Base-by-base conservation (phyloP, 129 eudicot genomes). In the Kitagawia praeruptora region DNA sequence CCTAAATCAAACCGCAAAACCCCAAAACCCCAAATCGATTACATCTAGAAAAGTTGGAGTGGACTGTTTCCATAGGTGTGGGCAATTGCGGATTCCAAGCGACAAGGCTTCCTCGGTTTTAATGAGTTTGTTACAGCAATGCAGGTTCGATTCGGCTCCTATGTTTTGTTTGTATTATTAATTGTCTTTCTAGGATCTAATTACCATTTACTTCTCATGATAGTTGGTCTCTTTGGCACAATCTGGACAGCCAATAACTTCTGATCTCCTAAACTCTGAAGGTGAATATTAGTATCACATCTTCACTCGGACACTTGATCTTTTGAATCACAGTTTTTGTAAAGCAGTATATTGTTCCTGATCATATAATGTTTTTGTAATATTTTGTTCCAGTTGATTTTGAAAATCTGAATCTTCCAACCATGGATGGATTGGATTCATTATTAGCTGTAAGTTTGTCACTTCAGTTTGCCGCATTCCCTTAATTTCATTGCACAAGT, bases 51-150 rank as follows among this genome's bases (percentile, higher is more conserved):
- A n/a, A n/a, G n/a, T n/a, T n/a, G n/a, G n/a, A n/a, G n/a, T n/a
- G n/a, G n/a, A n/a, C 28, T 47, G 44, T 69, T 63, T 19, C 74
- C 28, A 64, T 28, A 93, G 98, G 97, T 93, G 53, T 93, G 98
- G 98, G 98, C 93, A 34, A 87, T 93, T 73, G 96, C 97, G 45
- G 98, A 93, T 87, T 82, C 97, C 44, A 91, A 89, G 86, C 64
- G 98, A 85, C 93, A 89, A 86, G 98, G 98, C 38, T 91, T 79
- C 86, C 92, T 93, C 78, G 96, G 87, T 74, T 89, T 89, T 80
- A 88, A 82, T 72, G 97, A 93, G 87, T 93, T 93, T 41, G 77
- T 89, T 80, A 86, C 93, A 45, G 93, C 98, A 82, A 91, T 93
- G 96, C 98, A 91, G 97, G 98, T 93, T 69, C 61, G 39, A 13